Evolutionary conservation across 495 filamentous ascomycete genomes (phyloP), one percentile per base, ranked within the genome.

Genomic region (Aspergillus ellipticus): DNA sequence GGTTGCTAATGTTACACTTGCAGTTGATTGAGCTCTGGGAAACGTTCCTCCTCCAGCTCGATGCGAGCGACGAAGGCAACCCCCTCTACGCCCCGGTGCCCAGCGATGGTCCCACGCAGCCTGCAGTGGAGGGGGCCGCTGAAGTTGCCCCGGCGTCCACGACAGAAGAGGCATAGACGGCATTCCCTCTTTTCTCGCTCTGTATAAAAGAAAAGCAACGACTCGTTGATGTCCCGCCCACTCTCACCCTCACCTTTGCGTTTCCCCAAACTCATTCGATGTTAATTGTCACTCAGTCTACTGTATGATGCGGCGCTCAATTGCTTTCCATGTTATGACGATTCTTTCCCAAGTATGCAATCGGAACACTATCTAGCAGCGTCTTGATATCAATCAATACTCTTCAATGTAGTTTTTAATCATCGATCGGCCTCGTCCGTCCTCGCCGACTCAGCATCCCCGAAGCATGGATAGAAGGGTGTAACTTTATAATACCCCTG

Each of bases 11-110:
- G 5, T 47, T 8, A 20, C 3, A 52, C 35, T 8, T 49, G 16
- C 63, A 98, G 94, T 80, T 98, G 62, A 98, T 98, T 62, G 94
- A 98, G 69, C 82, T 97, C 29, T 98, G 94, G 94, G 94, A 98
- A 70, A 97, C 94, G 2, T 98, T 95, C 78, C 78, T 98, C 7
- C 82, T 97, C 79, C 93, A 96, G 66, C 79, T 98, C 10, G 95
- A 97, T 64, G 86, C 90, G 26, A 92, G 94, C 60, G 92, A 97
- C 57, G 91, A 97, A 55, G 90, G 87, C 31, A 80, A 85, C 33
- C 86, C 85, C 0, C 89, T 88, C 63, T 92, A 89, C 63, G 84
- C 82, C 19, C 84, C 87, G 7, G 78, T 82, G 29, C 33, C 57
- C 29, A 59, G 60, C 33, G 58, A 60, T 47, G 66, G 56, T 42